Evolutionary conservation across 106 monocot genomes (phyloP).

Genomic region (Allium fistulosum): DNA sequence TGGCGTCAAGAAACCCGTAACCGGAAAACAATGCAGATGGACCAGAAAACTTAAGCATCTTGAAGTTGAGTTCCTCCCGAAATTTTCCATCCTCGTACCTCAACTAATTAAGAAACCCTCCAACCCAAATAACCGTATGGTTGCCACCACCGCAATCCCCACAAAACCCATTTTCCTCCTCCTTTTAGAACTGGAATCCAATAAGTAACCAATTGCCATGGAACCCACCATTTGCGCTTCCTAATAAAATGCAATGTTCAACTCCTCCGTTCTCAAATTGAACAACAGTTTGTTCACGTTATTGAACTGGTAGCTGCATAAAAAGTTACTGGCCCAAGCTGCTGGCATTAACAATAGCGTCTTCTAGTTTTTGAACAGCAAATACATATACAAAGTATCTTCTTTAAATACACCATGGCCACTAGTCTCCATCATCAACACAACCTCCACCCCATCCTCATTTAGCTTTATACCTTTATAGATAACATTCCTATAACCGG

Average conservation of each 20-base stretch:
- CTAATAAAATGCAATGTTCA: no score
- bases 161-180: slow-evolving; percentile 50
- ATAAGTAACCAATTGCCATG: slow-evolving; percentile 42
- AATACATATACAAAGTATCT: no score
- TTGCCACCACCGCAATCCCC: slow-evolving; percentile 47
- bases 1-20: slow-evolving; percentile 76
- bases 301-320: no score
- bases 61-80: slow-evolving; percentile 52
- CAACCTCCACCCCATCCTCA: no score
- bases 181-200: slow-evolving; percentile 53
- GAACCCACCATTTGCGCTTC: slow-evolving; percentile 66
- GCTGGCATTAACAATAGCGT: slow-evolving; percentile 45
- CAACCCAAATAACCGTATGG: slow-evolving; percentile 65
- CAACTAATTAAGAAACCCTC: slow-evolving; percentile 71
- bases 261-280: no score
- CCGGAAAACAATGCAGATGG: slow-evolving; percentile 69
- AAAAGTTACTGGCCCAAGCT: no score
- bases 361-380: slow-evolving; percentile 57
- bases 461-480: no score
- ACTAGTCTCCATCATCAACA: no score
- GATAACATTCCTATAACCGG: no score
- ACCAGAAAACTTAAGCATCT: slow-evolving; percentile 37
- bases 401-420: no score
- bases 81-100: slow-evolving; percentile 40
- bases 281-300: no score